Conservation (phyloP, 495 filamentous ascomycete species). For the Aspergillus campestris region DNA sequence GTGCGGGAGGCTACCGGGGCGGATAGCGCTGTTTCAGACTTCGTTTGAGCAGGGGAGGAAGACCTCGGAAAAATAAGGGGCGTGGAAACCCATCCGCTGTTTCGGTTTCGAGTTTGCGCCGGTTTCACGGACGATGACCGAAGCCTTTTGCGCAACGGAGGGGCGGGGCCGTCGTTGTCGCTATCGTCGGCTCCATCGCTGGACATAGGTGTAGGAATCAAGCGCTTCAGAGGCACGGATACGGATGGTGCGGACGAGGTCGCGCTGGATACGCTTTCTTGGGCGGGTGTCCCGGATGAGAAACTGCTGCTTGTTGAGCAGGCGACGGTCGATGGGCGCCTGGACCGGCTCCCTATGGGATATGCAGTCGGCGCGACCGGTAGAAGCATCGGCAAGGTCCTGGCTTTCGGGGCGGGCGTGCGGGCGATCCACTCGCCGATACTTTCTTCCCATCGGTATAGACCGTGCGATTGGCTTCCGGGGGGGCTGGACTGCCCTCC, state of each 20-base stretch:
- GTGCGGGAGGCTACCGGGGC: slow-evolving; percentile 16
- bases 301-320: slow-evolving; percentile 19
- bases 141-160: slow-evolving; percentile 22
- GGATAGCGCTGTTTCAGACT: no score
- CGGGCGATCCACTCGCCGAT: slow-evolving; percentile 47
- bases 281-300: slow-evolving; percentile 11
- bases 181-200: slow-evolving; percentile 15
- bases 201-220: neutral
- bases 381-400: slow-evolving; percentile 1
- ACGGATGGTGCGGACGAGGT: slow-evolving; percentile 27
- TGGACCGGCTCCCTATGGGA: neutral
- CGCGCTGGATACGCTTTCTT: slow-evolving; percentile 17
- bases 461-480: slow-evolving; percentile 14
- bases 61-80: no score
- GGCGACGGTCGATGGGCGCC: slow-evolving; percentile 1
- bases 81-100: neutral
- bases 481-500: slow-evolving; percentile 4
- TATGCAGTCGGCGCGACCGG: no score
- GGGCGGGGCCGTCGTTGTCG: slow-evolving; percentile 6
- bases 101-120: neutral
- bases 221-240: no score
- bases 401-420: slow-evolving; percentile 29
- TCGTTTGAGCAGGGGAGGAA: no score
- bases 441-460: slow-evolving; percentile 47
- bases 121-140: slow-evolving; percentile 1